phyloP scores from a whole-genome alignment of 257 asterid genomes.

The Anisodus acutangulus region DNA sequence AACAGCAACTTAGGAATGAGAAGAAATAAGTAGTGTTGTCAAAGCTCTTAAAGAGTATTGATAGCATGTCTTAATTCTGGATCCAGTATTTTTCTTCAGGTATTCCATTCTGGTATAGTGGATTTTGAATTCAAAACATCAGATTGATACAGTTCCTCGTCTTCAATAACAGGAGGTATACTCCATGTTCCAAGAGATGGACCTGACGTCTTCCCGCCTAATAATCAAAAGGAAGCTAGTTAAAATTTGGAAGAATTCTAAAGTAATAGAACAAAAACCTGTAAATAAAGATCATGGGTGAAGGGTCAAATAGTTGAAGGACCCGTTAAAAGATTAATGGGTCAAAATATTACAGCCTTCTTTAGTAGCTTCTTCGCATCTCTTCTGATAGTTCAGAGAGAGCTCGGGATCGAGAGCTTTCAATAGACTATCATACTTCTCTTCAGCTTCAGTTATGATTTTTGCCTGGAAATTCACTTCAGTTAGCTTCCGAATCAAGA shows the following conservation, averaged over 20 bases:
- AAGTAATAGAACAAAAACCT: neutral
- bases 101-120: neutral
- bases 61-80: neutral
- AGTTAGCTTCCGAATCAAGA: neutral
- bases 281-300: neutral
- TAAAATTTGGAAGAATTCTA: neutral
- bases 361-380: slow-evolving; percentile 93
- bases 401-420: slow-evolving; percentile 64
- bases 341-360: slow-evolving; percentile 56
- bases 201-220: slow-evolving; percentile 74
- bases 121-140: slow-evolving; percentile 36
- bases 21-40: neutral
- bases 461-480: slow-evolving; percentile 56
- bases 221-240: slow-evolving; percentile 3
- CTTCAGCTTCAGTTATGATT: slow-evolving; percentile 76
- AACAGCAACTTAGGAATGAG: neutral
- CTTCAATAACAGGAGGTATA: slow-evolving; percentile 70
- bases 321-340: neutral
- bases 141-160: slow-evolving; percentile 62
- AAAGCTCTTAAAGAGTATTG: neutral
- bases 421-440: slow-evolving; percentile 57
- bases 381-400: slow-evolving; percentile 57
- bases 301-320: neutral
- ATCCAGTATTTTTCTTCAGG: neutral
- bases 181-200: slow-evolving; percentile 93